A percentile compares a stretch with the other conserved stretches of the same genome.
Evolutionary conservation across 2,329 filamentous ascomycete genomes (phyloP).

Genomic region (Fusarium armeniacum): DNA sequence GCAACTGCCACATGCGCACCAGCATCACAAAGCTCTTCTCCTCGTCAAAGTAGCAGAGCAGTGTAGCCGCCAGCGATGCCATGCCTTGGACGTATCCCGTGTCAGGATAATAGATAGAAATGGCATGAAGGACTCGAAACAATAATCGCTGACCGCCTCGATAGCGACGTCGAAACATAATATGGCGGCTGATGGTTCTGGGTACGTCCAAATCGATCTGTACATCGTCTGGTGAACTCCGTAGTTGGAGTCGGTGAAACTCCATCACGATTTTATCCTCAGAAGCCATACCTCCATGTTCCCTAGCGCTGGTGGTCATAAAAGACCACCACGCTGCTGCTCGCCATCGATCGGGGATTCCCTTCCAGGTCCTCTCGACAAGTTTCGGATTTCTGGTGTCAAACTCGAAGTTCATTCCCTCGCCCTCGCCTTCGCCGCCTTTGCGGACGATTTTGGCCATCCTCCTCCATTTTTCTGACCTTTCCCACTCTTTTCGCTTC

Average conservation of each 20-base stretch:
- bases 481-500: constrained; percentile 73
- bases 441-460: constrained; percentile 72
- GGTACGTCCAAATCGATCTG: constrained; percentile 99
- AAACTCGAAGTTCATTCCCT: constrained; percentile 77
- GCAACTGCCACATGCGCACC: constrained; percentile 91
- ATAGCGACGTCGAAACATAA: constrained; percentile 96
- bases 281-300: constrained; percentile 68
- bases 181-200: constrained; percentile 92
- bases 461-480: constrained; percentile 76
- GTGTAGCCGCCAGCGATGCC: constrained; percentile 91
- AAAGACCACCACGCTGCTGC: constrained; percentile 96
- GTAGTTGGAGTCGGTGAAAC: constrained; percentile 79
- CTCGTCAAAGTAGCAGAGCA: constrained; percentile 97
- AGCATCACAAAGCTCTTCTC: constrained; percentile 96
- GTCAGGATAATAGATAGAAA: constrained; percentile 90
- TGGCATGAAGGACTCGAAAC: constrained; percentile 91
- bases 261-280: constrained; percentile 79
- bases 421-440: constrained; percentile 67
- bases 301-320: constrained; percentile 80
- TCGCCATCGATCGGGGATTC: constrained; percentile 96
- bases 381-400: constrained; percentile 86
- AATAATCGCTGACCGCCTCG: constrained; percentile 91
- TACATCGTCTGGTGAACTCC: constrained; percentile 87
- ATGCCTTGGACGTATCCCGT: constrained; percentile 98
- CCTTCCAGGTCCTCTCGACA: constrained; percentile 95